Evolutionary conservation across 208 protist genomes (phyloP).

Genomic region (Crithidia mellificae): DNA sequence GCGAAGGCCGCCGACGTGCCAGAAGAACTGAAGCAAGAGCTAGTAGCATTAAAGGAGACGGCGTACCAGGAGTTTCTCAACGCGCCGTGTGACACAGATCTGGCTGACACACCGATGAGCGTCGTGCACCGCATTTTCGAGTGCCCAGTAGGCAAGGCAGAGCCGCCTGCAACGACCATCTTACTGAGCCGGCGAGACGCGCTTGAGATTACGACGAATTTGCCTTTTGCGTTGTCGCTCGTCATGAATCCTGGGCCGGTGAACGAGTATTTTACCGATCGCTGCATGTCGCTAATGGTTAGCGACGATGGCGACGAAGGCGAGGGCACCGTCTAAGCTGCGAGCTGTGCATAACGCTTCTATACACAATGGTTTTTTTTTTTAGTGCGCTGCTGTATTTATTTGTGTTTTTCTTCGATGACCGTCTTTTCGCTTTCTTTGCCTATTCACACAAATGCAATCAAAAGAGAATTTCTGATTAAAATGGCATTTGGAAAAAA

Average conservation of each 20-base stretch:
- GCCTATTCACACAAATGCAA: no score
- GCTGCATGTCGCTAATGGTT: constrained; percentile 60
- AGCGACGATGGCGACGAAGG: background rate
- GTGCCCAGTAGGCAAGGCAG: background rate
- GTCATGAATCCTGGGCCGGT: constrained; percentile 73
- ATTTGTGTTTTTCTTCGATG: no score
- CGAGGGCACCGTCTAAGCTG: no score
- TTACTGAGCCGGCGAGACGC: constrained; percentile 47
- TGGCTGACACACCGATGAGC: constrained; percentile 31
- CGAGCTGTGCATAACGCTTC: no score
- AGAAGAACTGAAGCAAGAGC: background rate
- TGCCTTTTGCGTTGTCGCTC: constrained; percentile 88
- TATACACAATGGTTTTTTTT: no score
- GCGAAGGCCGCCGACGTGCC: background rate
- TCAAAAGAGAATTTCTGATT: no score
- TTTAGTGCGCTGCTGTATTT: no score
- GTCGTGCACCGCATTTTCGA: constrained; percentile 42
- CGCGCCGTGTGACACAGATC: constrained; percentile 13
- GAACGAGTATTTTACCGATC: constrained; percentile 80
- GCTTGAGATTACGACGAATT: constrained; percentile 80
- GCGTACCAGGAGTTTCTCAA: constrained; percentile 48
- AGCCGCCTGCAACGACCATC: background rate
- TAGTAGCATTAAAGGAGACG: constrained; percentile 23
- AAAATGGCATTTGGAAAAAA: no score
- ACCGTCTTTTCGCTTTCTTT: no score